Conservation (phyloP, 2,329 filamentous ascomycete genomes). For the Colletotrichum tamarilloi region DNA sequence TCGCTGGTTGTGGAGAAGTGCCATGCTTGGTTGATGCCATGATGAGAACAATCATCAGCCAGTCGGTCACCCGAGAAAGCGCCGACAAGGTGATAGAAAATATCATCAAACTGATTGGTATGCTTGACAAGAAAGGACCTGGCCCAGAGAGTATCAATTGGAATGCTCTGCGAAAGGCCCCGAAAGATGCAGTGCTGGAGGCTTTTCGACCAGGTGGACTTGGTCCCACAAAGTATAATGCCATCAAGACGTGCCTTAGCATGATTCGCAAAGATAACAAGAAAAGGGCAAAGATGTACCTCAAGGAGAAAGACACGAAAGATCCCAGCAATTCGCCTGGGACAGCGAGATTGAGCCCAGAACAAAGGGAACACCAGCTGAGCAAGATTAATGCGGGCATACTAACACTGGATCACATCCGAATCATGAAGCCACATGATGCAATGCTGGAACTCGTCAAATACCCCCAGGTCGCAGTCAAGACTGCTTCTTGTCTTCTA, state of each 20-base stretch:
- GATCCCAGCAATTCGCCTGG: conserved; percentile 56
- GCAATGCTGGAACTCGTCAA: conserved; percentile 62
- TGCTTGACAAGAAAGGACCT: conserved; percentile 66
- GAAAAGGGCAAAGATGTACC: conserved; percentile 54
- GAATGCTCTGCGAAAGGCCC: conserved; percentile 73
- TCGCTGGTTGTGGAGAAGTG: conserved; percentile 75
- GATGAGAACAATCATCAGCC: conserved; percentile 64
- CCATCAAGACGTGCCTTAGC: conserved; percentile 80
- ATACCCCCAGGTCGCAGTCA: conserved; percentile 66
- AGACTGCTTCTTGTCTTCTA: conserved; percentile 67
- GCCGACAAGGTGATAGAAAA: conserved; percentile 74
- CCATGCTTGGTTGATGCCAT: conserved; percentile 65
- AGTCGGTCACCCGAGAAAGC: conserved; percentile 59
- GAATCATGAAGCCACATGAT: conserved; percentile 55
- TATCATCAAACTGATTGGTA: conserved; percentile 72
- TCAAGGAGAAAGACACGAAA: conserved; percentile 52
- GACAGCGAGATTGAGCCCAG: conserved; percentile 50
- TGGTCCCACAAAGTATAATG: conserved; percentile 74
- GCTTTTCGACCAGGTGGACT: conserved; percentile 79
- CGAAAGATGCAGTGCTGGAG: conserved; percentile 68
- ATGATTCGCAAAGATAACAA: conserved; percentile 78
- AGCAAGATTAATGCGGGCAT: conserved; percentile 66
- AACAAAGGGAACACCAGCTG: conserved; percentile 68
- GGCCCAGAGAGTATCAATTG: conserved; percentile 81
- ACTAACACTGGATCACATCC: conserved; percentile 66